Conservation (phyloP, 2,329 filamentous ascomycete genomes). For the Myriosclerotinia duriaeana region DNA sequence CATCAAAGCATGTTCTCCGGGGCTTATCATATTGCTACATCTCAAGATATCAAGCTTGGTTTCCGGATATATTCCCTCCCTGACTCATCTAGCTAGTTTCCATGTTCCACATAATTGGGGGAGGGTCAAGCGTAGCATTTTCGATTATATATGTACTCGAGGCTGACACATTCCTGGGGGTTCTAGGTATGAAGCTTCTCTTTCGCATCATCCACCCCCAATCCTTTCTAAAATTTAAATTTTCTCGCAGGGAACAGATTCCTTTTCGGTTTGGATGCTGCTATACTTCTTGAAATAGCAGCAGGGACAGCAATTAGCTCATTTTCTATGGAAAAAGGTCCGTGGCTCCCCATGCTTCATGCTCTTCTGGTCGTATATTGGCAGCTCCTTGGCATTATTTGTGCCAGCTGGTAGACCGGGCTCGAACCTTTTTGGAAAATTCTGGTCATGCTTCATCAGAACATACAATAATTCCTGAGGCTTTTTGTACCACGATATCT, state of each 20-base stretch:
- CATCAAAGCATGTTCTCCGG: neutral
- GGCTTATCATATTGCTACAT: neutral
- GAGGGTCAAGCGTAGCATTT: neutral
- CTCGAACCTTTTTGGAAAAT: neutral
- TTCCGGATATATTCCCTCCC: neutral
- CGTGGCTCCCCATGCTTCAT: slow-evolving; percentile 10
- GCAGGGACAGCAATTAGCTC: neutral
- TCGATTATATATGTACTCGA: slow-evolving; percentile 1
- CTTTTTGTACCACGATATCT: neutral
- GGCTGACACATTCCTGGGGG: neutral
- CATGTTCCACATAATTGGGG: slow-evolving; percentile 2
- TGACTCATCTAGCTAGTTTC: neutral
- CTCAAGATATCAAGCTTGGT: neutral
- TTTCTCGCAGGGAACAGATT: neutral
- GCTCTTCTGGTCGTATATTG: slow-evolving; percentile 8
- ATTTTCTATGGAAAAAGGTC: neutral
- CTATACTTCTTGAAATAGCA: slow-evolving; percentile 3
- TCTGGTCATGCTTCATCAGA: neutral
- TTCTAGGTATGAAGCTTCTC: neutral
- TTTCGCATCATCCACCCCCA: neutral
- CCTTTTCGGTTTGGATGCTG: slow-evolving; percentile 9
- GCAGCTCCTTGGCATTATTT: slow-evolving; percentile 6
- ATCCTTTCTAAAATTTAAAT: neutral
- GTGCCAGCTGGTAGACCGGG: neutral
- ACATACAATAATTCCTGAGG: neutral